Base-by-base conservation (phyloP, 257 asterid species). In the Scutellaria minor region DNA sequence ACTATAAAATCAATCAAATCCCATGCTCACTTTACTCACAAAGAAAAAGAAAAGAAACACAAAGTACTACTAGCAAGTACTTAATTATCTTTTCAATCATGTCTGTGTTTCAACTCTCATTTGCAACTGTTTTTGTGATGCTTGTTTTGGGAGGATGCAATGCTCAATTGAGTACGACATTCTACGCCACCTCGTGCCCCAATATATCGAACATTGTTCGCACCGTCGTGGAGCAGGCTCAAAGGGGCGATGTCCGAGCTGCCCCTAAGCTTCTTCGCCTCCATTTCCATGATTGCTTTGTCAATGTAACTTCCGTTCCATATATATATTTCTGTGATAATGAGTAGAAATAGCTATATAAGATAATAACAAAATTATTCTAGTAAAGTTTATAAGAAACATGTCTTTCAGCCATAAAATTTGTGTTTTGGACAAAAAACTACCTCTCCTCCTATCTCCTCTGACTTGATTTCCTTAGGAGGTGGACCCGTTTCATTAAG, bases 211-310 rank as follows among this genome's bases (percentile, higher is more conserved):
- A 4, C 9, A 46, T 82, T 3, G 86, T 82, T 7, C 66, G 75
- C 45, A 72, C 55, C 18, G 78, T 76, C 9, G 5, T 82, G 47
- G 40, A 46, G 45, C 80, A 46, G 48, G 69, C 78, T 27, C 72
- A 66, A 14, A 52, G 54, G 64, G 54, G 12, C 0, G 79, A 82
- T 42, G 62, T 61, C n/a, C 82, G 86, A 1, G 73, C 63, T 31
- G 83, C 77, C n/a, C 77, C 86, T 4, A 78, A 69, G 51, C 35
- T 78, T 7, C 47, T 81, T 61, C 78, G 85, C 42, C 79, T 75
- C 42, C 85, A 75, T 63, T 78, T 78, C 13, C 86, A 75, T 2
- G 83, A 82, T 39, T 82, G 83, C 75, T 82, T 78, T 11, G 83
- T 82, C 45, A 11, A 64, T 12, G 55, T 64, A 64, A 18, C 4